Evolutionary conservation across 1,284 basidiomycete species (phyloP).

Genomic region (Trichosporon sp.): DNA sequence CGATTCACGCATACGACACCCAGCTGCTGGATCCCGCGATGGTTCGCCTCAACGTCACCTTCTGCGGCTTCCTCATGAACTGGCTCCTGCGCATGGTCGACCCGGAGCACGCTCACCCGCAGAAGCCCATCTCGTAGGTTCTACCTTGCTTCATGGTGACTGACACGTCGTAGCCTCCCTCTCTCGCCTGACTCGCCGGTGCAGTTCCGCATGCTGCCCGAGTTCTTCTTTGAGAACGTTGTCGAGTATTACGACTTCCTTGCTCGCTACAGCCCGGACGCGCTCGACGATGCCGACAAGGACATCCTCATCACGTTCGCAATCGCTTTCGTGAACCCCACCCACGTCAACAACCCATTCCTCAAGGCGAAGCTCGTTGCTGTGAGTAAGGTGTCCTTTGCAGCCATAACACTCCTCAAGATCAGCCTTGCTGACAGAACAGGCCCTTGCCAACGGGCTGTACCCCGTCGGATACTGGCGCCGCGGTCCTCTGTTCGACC

Average conservation of each 20-base stretch:
- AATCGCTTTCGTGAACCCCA: conserved; percentile 86
- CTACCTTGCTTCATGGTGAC: neutral
- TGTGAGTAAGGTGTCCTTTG: conserved; percentile 51
- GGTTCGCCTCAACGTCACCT: conserved; percentile 71
- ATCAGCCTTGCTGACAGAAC: neutral
- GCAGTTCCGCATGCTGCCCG: conserved; percentile 82
- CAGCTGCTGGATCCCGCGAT: conserved; percentile 85
- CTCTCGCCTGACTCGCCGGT: conserved; percentile 79
- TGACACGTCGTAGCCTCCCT: conserved; percentile 62
- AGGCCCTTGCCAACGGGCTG: conserved; percentile 81
- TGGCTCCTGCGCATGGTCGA: conserved; percentile 95
- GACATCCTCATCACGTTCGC: conserved; percentile 84
- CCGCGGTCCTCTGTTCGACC: conserved; percentile 72
- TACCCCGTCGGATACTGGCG: conserved; percentile 70
- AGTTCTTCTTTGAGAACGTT: conserved; percentile 91
- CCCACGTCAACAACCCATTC: conserved; percentile 99
- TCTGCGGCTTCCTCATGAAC: conserved; percentile 83
- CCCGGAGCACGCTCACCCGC: conserved; percentile 73
- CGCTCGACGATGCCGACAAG: conserved; percentile 74
- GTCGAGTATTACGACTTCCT: conserved; percentile 84
- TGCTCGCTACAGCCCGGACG: conserved; percentile 70
- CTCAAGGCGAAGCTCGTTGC: conserved; percentile 96
- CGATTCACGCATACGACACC: conserved; percentile 73
- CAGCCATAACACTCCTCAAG: conserved; percentile 4
- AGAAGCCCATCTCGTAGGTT: conserved; percentile 62